These are phyloP conservation scores for Phytomonas sp. DNA, from an alignment of 208 protist species.

Conservation along the genomic window DNA sequence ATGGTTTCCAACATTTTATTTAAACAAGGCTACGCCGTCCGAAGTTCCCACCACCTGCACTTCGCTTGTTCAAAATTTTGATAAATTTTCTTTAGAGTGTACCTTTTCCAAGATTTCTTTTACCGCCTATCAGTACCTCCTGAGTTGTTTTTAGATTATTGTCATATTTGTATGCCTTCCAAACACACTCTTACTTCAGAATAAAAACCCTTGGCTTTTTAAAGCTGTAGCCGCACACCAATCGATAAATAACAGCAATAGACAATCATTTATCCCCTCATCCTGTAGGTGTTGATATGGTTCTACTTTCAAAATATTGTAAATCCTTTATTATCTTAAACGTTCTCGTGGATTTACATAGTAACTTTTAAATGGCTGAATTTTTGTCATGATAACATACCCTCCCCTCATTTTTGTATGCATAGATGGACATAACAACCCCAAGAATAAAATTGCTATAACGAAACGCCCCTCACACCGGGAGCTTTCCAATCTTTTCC, in stretches of 20 bases:
- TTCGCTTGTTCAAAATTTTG: neutral
- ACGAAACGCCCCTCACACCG: neutral
- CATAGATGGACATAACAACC: neutral
- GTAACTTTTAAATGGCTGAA: neutral
- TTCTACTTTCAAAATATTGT: neutral
- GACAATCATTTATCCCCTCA: neutral
- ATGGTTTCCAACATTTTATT: neutral
- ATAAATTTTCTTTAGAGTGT: neutral
- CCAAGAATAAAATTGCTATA: neutral
- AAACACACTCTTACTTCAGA: neutral
- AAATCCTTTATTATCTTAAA: neutral
- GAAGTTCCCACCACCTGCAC: neutral
- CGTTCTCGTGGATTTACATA: neutral
- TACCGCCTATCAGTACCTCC: neutral
- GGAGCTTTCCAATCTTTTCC: slow-evolving; percentile 13
- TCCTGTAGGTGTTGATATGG: neutral
- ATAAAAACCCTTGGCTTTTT: neutral
- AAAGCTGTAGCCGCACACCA: neutral
- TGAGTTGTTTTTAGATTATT: neutral
- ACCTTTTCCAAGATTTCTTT: neutral
- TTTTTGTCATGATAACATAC: neutral
- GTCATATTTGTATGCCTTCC: neutral
- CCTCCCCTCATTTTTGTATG: neutral
- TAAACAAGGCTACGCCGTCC: neutral
- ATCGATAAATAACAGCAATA: neutral